These are phyloP conservation scores for Penium margaritaceum DNA, from an alignment of 139 green algal genomes.

Conservation along the genomic window DNA sequence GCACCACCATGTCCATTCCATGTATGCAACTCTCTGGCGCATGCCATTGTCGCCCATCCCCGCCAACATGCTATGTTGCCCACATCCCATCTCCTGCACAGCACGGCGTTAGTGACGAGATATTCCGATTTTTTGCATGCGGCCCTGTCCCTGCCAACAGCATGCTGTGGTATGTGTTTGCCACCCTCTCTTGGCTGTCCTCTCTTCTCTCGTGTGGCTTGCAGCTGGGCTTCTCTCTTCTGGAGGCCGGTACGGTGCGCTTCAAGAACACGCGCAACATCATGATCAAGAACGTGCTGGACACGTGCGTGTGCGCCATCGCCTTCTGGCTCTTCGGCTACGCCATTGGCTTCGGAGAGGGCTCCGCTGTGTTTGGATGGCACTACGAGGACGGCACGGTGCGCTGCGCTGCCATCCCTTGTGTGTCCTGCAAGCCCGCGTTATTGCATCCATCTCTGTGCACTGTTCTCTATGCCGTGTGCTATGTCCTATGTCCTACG, in stretches of 20 bases:
- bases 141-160: not conserved
- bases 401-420: not conserved
- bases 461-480: too few relatives aligned
- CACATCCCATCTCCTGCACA: too few relatives aligned
- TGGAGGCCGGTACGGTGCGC: slow-evolving; percentile 40
- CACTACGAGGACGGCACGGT: slow-evolving; percentile 29
- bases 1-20: too few relatives aligned
- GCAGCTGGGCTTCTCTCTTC: slow-evolving; percentile 41
- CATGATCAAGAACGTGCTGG: slow-evolving; percentile 50
- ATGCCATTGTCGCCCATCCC: too few relatives aligned
- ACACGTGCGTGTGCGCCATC: slow-evolving; percentile 43
- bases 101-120: too few relatives aligned
- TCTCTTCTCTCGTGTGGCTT: too few relatives aligned
- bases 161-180: not conserved
- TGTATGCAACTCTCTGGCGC: too few relatives aligned
- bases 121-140: too few relatives aligned
- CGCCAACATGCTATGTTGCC: too few relatives aligned
- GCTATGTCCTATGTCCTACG: not conserved
- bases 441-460: too few relatives aligned
- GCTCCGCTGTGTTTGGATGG: slow-evolving; percentile 25
- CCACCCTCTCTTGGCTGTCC: not conserved
- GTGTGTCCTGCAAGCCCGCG: too few relatives aligned
- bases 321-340: slow-evolving; percentile 42
- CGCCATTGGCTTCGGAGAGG: slow-evolving; percentile 28
- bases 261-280: slow-evolving; percentile 49